Conservation (phyloP, 495 filamentous ascomycete genomes). For the Neurospora pannonica region DNA sequence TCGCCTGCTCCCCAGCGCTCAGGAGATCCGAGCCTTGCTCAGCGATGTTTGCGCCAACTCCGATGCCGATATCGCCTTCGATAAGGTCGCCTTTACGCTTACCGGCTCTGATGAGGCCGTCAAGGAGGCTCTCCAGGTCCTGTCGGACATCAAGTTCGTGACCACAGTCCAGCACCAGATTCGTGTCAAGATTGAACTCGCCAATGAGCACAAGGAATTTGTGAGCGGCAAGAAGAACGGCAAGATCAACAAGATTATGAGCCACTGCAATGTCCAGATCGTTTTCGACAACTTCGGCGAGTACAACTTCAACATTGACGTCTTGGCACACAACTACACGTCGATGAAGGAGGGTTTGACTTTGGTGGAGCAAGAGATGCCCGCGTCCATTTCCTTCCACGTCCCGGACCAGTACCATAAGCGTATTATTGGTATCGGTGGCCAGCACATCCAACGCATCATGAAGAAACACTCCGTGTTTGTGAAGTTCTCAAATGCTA, state of each 20-base stretch:
- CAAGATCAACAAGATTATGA: conserved; percentile 99
- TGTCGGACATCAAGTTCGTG: conserved; percentile 85
- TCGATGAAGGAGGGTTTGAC: conserved; percentile 84
- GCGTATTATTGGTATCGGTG: conserved; percentile 96
- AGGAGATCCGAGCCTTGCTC: conserved; percentile 80
- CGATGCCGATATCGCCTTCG: conserved; percentile 87
- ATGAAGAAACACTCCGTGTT: conserved; percentile 99
- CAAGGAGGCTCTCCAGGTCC: conserved; percentile 84
- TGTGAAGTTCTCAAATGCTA: conserved; percentile 98
- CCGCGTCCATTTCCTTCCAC: conserved; percentile 96
- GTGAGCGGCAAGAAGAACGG: conserved; percentile 99
- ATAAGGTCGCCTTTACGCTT: conserved; percentile 86
- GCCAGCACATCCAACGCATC: conserved; percentile 97
- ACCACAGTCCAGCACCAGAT: conserved; percentile 83
- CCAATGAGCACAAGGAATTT: conserved; percentile 99
- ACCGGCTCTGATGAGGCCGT: conserved; percentile 92
- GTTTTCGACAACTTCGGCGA: conserved; percentile 98
- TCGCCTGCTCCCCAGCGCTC: conserved; percentile 59
- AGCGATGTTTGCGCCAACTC: conserved; percentile 94
- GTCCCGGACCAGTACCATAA: conserved; percentile 99
- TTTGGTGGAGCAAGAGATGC: conserved; percentile 97
- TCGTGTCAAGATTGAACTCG: conserved; percentile 94
- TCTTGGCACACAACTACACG: conserved; percentile 82
- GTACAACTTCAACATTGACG: conserved; percentile 99
- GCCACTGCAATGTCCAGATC: conserved; percentile 95